Conservation (phyloP, 768 basidiomycete species). For the Russula lepida region DNA sequence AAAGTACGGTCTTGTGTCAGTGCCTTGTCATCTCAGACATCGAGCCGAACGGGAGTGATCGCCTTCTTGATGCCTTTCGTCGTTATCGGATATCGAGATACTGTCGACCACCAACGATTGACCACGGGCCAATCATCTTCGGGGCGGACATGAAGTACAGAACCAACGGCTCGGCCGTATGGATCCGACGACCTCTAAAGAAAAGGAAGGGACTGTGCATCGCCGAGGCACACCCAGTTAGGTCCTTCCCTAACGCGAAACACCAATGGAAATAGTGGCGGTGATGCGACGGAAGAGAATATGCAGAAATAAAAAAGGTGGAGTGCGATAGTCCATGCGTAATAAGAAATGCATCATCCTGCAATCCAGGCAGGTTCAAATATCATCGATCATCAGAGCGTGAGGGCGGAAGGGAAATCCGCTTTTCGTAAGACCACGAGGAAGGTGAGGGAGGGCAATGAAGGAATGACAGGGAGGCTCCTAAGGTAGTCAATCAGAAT, state of each 20-base stretch:
- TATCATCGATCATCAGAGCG: conserved; percentile 23
- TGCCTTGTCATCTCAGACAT: conserved; percentile 47
- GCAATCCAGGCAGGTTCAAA: conserved; percentile 21
- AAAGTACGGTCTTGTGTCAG: conserved; percentile 59
- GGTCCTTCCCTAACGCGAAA: conserved; percentile 11
- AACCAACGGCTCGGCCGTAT: conserved; percentile 19
- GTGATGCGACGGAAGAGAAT: conserved; percentile 1
- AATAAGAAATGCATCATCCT: conserved; percentile 19
- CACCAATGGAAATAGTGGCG: conserved; percentile 9
- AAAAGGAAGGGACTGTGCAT: conserved; percentile 20
- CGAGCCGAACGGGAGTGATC: conserved; percentile 46
- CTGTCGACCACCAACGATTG: conserved; percentile 14
- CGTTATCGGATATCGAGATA: conserved; percentile 8
- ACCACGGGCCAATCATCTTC: conserved; percentile 17
- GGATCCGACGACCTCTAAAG: conserved; percentile 10
- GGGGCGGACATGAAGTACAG: conserved; percentile 13
- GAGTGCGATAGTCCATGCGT: conserved; percentile 21
- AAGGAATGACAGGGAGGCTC: not conserved
- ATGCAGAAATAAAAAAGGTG: conserved; percentile 17
- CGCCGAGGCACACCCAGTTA: conserved; percentile 21
- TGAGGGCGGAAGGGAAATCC: conserved; percentile 14
- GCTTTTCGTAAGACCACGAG: conserved; percentile 23
- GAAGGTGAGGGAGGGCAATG: not conserved
- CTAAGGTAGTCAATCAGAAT: conserved; percentile 33
- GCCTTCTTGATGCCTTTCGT: conserved; percentile 36